These are phyloP conservation scores for Hibiscus mutabilis DNA, from an alignment of 345 rosid genomes.

Conservation along the genomic window DNA sequence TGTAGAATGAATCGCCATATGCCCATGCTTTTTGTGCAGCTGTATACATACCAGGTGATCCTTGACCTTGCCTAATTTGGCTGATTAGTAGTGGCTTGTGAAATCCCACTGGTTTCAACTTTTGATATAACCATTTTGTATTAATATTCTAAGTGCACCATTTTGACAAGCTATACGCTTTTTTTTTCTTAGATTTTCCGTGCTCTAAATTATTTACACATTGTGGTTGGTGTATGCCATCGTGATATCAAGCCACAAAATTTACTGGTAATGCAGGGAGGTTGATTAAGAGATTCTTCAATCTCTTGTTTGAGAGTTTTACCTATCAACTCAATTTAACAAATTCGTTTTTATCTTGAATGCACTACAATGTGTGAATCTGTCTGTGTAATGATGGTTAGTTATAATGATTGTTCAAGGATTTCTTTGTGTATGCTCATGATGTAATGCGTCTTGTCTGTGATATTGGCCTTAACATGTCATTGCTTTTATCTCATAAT, in stretches of 20 bases:
- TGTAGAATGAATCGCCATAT: constrained; percentile 49
- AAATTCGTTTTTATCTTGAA: background rate
- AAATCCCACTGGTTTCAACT: background rate
- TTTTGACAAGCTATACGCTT: background rate
- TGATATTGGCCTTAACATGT: background rate
- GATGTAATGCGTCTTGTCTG: background rate
- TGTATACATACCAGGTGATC: constrained; percentile 64
- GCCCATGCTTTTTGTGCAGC: constrained; percentile 71
- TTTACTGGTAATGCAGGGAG: constrained; percentile 54
- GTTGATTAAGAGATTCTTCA: background rate
- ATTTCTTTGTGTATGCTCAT: no score
- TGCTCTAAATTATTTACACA: constrained; percentile 83
- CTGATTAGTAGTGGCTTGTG: background rate
- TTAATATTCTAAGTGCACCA: background rate
- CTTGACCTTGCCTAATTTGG: background rate
- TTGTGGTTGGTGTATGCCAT: constrained; percentile 84
- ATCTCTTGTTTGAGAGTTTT: background rate
- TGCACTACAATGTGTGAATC: background rate
- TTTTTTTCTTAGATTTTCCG: constrained; percentile 66
- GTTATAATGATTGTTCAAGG: no score
- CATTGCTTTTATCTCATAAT: background rate
- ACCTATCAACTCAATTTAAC: background rate
- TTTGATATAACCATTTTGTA: background rate
- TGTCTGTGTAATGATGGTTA: background rate
- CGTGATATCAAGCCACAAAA: constrained; percentile 99